These are phyloP conservation scores for Yamadazyma trypodendri DNA, from an alignment of 1,139 yeast genomes.

Conservation along the genomic window DNA sequence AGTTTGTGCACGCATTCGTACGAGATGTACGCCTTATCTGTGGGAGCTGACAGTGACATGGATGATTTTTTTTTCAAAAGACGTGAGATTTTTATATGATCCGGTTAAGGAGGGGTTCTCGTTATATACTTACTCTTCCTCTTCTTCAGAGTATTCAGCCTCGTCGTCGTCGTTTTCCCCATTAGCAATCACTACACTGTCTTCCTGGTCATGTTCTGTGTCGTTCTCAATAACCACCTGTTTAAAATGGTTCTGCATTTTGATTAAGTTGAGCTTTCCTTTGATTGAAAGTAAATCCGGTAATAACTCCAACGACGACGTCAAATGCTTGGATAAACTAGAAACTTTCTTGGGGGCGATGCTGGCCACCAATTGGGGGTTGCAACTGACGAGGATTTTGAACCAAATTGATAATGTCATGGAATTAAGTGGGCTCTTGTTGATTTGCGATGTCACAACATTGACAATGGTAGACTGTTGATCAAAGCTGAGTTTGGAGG, in stretches of 20 bases:
- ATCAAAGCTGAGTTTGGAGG: slow-evolving; percentile 22
- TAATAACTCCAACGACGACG: slow-evolving; percentile 33
- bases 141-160: slow-evolving; percentile 11
- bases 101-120: too few species aligned
- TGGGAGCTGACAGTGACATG: not conserved
- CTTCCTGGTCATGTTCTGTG: slow-evolving; percentile 16
- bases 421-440: slow-evolving; percentile 33
- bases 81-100: not conserved
- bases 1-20: slow-evolving; percentile 63
- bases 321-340: slow-evolving; percentile 22
- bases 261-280: slow-evolving; percentile 44
- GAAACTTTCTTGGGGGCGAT: slow-evolving; percentile 10
- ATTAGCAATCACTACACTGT: slow-evolving; percentile 32
- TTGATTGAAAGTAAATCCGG: slow-evolving; percentile 42
- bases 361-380: slow-evolving; percentile 21
- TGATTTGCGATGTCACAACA: slow-evolving; percentile 32
- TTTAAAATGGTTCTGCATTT: slow-evolving; percentile 39
- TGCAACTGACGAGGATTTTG: slow-evolving; percentile 46
- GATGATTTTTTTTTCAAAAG: not conserved
- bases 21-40: slow-evolving; percentile 53
- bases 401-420: slow-evolving; percentile 44
- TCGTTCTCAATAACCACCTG: slow-evolving; percentile 25
- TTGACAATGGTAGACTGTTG: slow-evolving; percentile 29
- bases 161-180: slow-evolving; percentile 48
- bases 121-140: slow-evolving; percentile 10